A percentile compares a stretch with the other conserved stretches of the same genome.
Evolutionary conservation across 768 basidiomycete genomes (phyloP).

Genomic region (Amanita exitialis): DNA sequence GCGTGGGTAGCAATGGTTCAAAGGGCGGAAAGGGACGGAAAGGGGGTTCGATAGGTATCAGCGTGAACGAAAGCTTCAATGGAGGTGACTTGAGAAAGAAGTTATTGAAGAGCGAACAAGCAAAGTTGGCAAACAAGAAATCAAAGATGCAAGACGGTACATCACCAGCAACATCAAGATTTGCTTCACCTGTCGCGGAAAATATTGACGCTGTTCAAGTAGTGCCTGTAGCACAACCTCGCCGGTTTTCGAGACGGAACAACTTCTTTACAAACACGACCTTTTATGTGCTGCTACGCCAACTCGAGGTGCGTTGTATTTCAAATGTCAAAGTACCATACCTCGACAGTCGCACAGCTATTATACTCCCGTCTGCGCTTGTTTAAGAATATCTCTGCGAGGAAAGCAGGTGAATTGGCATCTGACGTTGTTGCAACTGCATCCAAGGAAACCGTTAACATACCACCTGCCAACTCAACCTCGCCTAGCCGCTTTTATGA

Average conservation of each 20-base stretch:
- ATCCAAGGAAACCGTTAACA: conserved; percentile 15
- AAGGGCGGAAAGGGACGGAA: conserved; percentile 23
- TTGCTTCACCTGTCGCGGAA: conserved; percentile 48
- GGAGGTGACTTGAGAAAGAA: conserved; percentile 71
- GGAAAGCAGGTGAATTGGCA: conserved; percentile 24
- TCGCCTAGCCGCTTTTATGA: conserved; percentile 67
- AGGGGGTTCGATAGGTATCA: conserved; percentile 15
- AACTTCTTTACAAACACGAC: conserved; percentile 86
- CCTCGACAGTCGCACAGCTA: conserved; percentile 34
- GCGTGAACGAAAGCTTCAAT: conserved; percentile 12
- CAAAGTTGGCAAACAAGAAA: conserved; percentile 55
- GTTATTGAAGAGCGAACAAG: conserved; percentile 73
- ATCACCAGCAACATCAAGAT: conserved; percentile 46
- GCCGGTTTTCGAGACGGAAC: conserved; percentile 27
- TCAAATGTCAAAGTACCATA: not conserved
- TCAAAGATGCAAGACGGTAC: conserved; percentile 43
- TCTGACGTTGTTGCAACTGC: conserved; percentile 5
- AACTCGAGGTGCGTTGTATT: conserved; percentile 62
- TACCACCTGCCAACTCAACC: conserved; percentile 16
- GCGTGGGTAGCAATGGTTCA: conserved; percentile 22
- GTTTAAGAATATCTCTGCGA: conserved; percentile 64
- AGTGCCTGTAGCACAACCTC: not conserved
- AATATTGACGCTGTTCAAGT: conserved; percentile 25
- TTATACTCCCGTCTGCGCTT: conserved; percentile 71
- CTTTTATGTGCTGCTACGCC: conserved; percentile 77